phyloP scores from a whole-genome alignment of 2,329 filamentous ascomycete species.

The Pseudogymnoascus sp. region DNA sequence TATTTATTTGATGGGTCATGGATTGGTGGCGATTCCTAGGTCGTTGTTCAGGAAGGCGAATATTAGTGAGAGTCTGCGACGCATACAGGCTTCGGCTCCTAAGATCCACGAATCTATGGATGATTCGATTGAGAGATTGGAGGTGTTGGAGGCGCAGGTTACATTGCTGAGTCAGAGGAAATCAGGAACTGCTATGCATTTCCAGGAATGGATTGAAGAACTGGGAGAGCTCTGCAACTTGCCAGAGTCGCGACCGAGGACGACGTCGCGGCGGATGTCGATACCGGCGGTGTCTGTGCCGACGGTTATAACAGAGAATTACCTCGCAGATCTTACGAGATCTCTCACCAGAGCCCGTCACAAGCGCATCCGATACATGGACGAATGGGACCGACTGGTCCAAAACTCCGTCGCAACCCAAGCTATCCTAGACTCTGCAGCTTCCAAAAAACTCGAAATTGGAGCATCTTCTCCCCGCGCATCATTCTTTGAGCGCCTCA shows the following conservation, averaged over 20 bases:
- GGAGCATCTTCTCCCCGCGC: slow-evolving; percentile 49
- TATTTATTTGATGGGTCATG: slow-evolving; percentile 97
- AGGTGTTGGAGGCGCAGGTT: slow-evolving; percentile 75
- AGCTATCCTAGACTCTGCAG: slow-evolving; percentile 73
- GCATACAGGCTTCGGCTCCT: slow-evolving; percentile 72
- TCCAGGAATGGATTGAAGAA: slow-evolving; percentile 94
- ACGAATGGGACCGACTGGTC: slow-evolving; percentile 78
- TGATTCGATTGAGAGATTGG: slow-evolving; percentile 70
- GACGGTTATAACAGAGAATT: slow-evolving; percentile 83
- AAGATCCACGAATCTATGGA: slow-evolving; percentile 79
- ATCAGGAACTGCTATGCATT: slow-evolving; percentile 64
- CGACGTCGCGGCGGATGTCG: slow-evolving; percentile 33
- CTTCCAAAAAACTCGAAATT: slow-evolving; percentile 74
- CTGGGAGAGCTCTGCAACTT: slow-evolving; percentile 68
- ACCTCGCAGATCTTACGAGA: slow-evolving; percentile 81
- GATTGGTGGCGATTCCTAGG: slow-evolving; percentile 82
- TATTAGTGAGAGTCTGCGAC: slow-evolving; percentile 62
- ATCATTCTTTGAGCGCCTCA: slow-evolving; percentile 45
- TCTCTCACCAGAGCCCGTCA: slow-evolving; percentile 76
- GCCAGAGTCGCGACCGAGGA: slow-evolving; percentile 50
- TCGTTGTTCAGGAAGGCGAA: slow-evolving; percentile 72
- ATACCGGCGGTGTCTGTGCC: slow-evolving; percentile 50
- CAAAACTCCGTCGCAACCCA: slow-evolving; percentile 68
- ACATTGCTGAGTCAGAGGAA: slow-evolving; percentile 72
- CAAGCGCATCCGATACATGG: slow-evolving; percentile 70